Conservation (phyloP, 805 yeast genomes). For the Diddensiella transvaalensis region DNA sequence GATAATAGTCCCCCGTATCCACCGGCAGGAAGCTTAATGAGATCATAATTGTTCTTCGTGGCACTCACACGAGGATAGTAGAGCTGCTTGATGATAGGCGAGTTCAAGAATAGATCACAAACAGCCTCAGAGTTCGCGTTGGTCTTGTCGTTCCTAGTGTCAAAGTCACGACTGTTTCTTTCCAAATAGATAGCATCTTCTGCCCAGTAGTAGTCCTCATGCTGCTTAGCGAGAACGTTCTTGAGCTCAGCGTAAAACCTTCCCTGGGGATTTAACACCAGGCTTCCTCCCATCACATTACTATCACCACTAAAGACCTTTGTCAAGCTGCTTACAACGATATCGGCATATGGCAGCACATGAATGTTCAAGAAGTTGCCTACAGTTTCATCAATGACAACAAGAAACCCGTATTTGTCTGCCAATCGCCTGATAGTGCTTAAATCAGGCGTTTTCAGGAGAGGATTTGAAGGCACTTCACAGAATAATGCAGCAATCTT, state of each 20-base stretch:
- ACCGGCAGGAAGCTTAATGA: conserved; percentile 59
- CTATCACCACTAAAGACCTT: conserved; percentile 93
- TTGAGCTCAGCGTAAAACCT: conserved; percentile 48
- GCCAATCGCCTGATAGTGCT: conserved; percentile 60
- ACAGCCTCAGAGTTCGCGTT: conserved; percentile 40
- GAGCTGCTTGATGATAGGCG: conserved; percentile 54
- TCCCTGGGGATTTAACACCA: conserved; percentile 70
- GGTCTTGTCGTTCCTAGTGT: conserved; percentile 48
- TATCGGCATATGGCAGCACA: conserved; percentile 78
- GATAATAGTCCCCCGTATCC: conserved; percentile 90
- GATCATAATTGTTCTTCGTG: conserved; percentile 65
- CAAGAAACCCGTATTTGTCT: conserved; percentile 64
- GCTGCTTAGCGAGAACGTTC: conserved; percentile 49
- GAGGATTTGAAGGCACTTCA: conserved; percentile 95
- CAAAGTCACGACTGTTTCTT: conserved; percentile 88
- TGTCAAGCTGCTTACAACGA: conserved; percentile 81
- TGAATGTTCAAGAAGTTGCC: conserved; percentile 87
- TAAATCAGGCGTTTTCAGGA: conserved; percentile 80
- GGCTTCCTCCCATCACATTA: conserved; percentile 91
- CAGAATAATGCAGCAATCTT: conserved; percentile 76
- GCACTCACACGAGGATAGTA: conserved; percentile 64
- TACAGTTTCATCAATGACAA: conserved; percentile 90
- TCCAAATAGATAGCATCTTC: conserved; percentile 92
- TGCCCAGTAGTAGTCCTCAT: conserved; percentile 79
- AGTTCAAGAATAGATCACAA: conserved; percentile 27